phyloP scores from a whole-genome alignment of 768 basidiomycete species.

The Austroboletus eburneus region DNA sequence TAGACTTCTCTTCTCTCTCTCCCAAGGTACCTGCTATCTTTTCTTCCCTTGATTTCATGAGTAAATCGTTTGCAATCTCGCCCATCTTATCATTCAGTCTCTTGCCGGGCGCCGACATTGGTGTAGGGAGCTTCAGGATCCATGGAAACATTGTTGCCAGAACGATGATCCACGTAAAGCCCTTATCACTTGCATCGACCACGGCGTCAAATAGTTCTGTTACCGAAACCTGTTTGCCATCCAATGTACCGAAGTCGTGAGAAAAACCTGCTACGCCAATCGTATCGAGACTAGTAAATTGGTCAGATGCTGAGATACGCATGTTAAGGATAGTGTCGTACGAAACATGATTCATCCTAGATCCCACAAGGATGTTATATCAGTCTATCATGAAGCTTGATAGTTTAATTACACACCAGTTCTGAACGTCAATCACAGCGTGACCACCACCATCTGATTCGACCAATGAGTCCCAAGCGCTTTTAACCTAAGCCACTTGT shows the following conservation, averaged over 20 bases:
- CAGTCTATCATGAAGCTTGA: not conserved
- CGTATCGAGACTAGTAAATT: slow-evolving; percentile 35
- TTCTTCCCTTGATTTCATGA: slow-evolving; percentile 32
- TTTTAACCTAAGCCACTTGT: slow-evolving; percentile 22
- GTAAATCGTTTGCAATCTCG: slow-evolving; percentile 31
- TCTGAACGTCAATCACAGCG: slow-evolving; percentile 44
- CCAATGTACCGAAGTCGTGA: slow-evolving; percentile 41
- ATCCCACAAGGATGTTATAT: not conserved
- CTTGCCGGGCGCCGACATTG: slow-evolving; percentile 18
- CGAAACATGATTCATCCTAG: slow-evolving; percentile 46
- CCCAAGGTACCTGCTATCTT: slow-evolving; percentile 27
- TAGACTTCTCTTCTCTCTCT: slow-evolving; percentile 32
- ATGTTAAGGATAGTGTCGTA: slow-evolving; percentile 13
- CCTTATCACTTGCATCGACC: slow-evolving; percentile 7
- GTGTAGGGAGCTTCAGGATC: slow-evolving; percentile 31
- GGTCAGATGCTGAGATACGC: not conserved
- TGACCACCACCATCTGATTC: slow-evolving; percentile 22
- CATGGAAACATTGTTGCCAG: slow-evolving; percentile 30
- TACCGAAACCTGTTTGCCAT: slow-evolving; percentile 30
- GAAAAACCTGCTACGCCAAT: slow-evolving; percentile 45
- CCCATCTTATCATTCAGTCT: slow-evolving; percentile 29
- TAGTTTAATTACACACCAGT: slow-evolving; percentile 32
- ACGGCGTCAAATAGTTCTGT: slow-evolving; percentile 26
- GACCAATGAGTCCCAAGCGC: slow-evolving; percentile 30
- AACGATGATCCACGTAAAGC: slow-evolving; percentile 15